A percentile compares a stretch with the other conserved stretches of the same genome.
Conservation (phyloP, 768 basidiomycete genomes). For the Pholiota molesta region DNA sequence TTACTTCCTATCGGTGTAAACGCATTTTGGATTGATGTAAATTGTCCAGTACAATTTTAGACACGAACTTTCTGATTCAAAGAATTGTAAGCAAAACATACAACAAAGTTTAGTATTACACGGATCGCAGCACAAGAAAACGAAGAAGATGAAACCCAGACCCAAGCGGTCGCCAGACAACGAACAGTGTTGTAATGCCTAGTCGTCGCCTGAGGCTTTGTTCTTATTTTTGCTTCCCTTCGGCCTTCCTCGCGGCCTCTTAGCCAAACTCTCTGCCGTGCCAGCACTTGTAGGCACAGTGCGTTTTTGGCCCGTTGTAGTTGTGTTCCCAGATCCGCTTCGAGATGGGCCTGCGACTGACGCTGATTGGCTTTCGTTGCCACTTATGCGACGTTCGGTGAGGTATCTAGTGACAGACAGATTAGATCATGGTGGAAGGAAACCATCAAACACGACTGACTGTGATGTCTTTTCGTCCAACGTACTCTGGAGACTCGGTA, state of each 20-base stretch:
- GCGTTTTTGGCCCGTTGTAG: conserved; percentile 31
- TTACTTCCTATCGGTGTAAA: not conserved
- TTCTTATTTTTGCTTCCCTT: conserved; percentile 69
- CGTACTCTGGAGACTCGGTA: conserved; percentile 72
- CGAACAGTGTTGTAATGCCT: not conserved
- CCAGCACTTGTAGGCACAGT: conserved; percentile 22
- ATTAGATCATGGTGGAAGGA: conserved; percentile 10
- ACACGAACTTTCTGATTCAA: not conserved
- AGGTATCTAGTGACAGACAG: conserved; percentile 49
- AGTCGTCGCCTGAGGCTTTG: conserved; percentile 19
- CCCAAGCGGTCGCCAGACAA: not conserved
- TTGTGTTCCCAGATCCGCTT: conserved; percentile 12
- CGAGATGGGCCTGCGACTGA: conserved; percentile 5
- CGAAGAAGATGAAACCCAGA: not conserved
- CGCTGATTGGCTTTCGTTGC: conserved; percentile 36
- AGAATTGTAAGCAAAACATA: not conserved
- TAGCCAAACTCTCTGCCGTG: conserved; percentile 30
- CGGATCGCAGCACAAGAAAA: not conserved
- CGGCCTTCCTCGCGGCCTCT: conserved; percentile 66
- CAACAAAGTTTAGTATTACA: conserved; percentile 1
- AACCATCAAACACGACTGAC: conserved; percentile 33
- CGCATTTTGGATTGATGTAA: not conserved
- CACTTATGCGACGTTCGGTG: conserved; percentile 61
- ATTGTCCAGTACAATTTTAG: not conserved
- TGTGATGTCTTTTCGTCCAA: conserved; percentile 70